These are phyloP conservation scores for Lecanicillium sp. DNA, from an alignment of 2,329 filamentous ascomycete species.

Conservation along the genomic window DNA sequence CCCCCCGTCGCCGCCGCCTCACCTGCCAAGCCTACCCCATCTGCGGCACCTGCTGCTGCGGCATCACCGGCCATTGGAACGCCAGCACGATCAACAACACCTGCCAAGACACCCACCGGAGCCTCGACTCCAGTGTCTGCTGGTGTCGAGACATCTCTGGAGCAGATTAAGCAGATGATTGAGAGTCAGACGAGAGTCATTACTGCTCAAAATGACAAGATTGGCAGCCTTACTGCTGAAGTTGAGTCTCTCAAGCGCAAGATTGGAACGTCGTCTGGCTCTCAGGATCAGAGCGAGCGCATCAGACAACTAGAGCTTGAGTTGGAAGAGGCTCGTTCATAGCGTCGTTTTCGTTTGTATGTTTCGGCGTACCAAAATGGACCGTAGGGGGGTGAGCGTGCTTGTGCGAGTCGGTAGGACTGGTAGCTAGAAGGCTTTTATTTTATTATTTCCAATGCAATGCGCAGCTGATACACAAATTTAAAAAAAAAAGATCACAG, in stretches of 20 bases:
- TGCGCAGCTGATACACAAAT: too few relatives aligned
- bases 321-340: conserved; percentile 55
- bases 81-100: conserved; percentile 20
- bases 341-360: conserved; percentile 4
- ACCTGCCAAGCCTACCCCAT: conserved; percentile 12
- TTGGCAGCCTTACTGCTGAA: conserved; percentile 59
- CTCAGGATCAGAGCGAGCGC: conserved; percentile 57
- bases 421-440: too few relatives aligned
- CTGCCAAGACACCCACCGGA: conserved; percentile 21
- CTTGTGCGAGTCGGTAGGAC: too few relatives aligned
- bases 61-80: conserved; percentile 13
- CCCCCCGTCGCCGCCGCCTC: conserved; percentile 14
- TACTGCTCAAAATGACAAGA: conserved; percentile 67
- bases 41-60: conserved; percentile 12
- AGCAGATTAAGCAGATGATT: conserved; percentile 70
- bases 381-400: too few relatives aligned
- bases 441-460: too few relatives aligned
- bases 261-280: conserved; percentile 43
- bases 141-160: conserved; percentile 55
- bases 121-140: conserved; percentile 19
- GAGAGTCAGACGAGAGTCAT: conserved; percentile 72
- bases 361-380: background rate
- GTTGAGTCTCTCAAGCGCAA: conserved; percentile 76
- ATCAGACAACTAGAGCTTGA: conserved; percentile 61
- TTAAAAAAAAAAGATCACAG: too few relatives aligned